phyloP scores from a whole-genome alignment of 1,284 basidiomycete genomes.

The Megacollybia platyphylla region DNA sequence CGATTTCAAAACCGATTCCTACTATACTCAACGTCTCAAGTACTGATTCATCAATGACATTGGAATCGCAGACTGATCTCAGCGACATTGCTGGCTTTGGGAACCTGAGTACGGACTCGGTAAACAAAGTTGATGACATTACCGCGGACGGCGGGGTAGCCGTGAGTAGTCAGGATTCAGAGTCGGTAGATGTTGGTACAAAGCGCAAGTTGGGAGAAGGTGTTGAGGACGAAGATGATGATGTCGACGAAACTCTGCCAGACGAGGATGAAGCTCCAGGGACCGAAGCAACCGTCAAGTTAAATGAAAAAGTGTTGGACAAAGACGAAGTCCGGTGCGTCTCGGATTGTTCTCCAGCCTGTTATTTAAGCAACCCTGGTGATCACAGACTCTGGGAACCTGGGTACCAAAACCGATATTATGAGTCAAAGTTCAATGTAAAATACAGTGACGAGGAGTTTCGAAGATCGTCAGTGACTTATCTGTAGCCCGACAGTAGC shows the following conservation, averaged over 20 bases:
- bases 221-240: slow-evolving; percentile 40
- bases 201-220: slow-evolving; percentile 67
- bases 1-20: slow-evolving; percentile 22
- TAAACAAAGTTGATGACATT: neutral
- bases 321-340: slow-evolving; percentile 86
- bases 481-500: slow-evolving; percentile 3
- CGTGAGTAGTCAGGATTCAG: neutral
- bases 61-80: neutral
- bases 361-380: slow-evolving; percentile 7
- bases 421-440: slow-evolving; percentile 86
- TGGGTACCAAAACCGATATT: slow-evolving; percentile 93
- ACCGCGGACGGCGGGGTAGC: neutral
- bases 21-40: slow-evolving; percentile 13
- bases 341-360: slow-evolving; percentile 3
- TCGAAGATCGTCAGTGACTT: slow-evolving; percentile 49
- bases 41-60: neutral
- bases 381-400: slow-evolving; percentile 76
- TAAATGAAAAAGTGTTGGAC: slow-evolving; percentile 81
- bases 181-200: slow-evolving; percentile 8
- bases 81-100: slow-evolving; percentile 9
- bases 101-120: neutral
- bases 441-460: slow-evolving; percentile 64
- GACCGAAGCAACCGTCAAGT: slow-evolving; percentile 58
- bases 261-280: slow-evolving; percentile 24
- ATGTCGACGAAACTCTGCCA: slow-evolving; percentile 30